These are phyloP conservation scores for Cymbomonas tetramitiformis DNA, from an alignment of 139 green algal genomes.

Conservation along the genomic window DNA sequence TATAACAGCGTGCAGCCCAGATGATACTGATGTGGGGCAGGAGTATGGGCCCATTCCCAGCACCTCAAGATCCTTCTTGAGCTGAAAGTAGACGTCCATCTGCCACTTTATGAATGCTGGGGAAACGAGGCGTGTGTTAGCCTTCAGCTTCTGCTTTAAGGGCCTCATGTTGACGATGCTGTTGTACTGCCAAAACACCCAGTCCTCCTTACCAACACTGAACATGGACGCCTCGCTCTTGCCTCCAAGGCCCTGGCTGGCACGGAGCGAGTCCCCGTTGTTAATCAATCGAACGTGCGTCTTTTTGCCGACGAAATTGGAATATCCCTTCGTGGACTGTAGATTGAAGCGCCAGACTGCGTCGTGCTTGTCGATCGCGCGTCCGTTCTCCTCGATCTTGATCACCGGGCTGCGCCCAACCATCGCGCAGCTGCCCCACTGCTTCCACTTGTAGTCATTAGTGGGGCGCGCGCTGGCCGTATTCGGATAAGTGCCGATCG, in stretches of 20 bases:
- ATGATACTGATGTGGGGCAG: conserved; percentile 7
- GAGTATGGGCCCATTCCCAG: neutral
- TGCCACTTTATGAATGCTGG: neutral
- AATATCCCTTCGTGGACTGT: neutral
- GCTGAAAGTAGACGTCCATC: conserved; percentile 1
- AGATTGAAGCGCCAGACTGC: conserved; percentile 14
- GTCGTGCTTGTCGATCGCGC: conserved; percentile 1
- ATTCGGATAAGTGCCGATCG: too few species aligned
- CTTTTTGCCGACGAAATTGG: neutral
- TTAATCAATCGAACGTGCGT: neutral
- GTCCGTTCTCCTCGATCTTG: neutral
- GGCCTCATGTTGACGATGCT: neutral
- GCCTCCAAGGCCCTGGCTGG: conserved; percentile 6
- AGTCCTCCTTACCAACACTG: neutral
- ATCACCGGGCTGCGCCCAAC: conserved; percentile 2
- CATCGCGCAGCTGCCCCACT: conserved; percentile 6
- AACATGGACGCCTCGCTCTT: neutral
- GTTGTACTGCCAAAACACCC: conserved; percentile 1
- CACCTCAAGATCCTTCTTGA: neutral
- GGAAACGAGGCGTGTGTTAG: neutral
- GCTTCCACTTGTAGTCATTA: too few species aligned
- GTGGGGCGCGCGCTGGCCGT: too few species aligned
- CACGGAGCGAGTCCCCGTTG: too few species aligned
- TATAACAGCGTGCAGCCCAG: conserved; percentile 10
- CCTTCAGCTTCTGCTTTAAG: neutral